phyloP scores from a whole-genome alignment of 371 early-diverging fungal genomes.

The Batkoa obscura region DNA sequence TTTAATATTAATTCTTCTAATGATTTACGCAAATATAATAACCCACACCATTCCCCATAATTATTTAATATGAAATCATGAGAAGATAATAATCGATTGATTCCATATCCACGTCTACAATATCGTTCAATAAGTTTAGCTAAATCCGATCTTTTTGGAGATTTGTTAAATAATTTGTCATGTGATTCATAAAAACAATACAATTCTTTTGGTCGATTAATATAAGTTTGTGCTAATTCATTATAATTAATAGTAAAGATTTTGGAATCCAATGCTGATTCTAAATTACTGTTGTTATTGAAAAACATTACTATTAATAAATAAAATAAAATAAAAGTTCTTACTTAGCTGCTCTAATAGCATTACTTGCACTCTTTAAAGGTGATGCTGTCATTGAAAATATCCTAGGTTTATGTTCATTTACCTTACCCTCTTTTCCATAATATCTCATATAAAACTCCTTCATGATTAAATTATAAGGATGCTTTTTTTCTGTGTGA shows the following conservation, averaged over 20 bases:
- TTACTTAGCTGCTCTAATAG: background rate
- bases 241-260: conserved; percentile 38
- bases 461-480: conserved; percentile 67
- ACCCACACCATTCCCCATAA: conserved; percentile 30
- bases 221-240: conserved; percentile 12
- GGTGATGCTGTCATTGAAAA: conserved; percentile 94
- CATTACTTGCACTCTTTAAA: conserved; percentile 15
- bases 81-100: conserved; percentile 16
- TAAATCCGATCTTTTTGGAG: no score
- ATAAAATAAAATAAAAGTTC: background rate
- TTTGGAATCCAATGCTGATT: conserved; percentile 34
- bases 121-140: no score
- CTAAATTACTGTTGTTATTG: conserved; percentile 28
- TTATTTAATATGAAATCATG: background rate
- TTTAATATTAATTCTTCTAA: conserved; percentile 15
- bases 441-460: conserved; percentile 33
- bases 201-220: conserved; percentile 27
- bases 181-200: conserved; percentile 19
- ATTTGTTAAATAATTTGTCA: no score
- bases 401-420: conserved; percentile 40
- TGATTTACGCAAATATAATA: conserved; percentile 24
- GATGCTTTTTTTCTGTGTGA: conserved; percentile 62
- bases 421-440: no score
- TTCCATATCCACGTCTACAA: conserved; percentile 12
- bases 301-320: no score